Evolutionary conservation across 2,329 filamentous ascomycete species (phyloP).

Genomic region (Dendrostoma leiphaemia): DNA sequence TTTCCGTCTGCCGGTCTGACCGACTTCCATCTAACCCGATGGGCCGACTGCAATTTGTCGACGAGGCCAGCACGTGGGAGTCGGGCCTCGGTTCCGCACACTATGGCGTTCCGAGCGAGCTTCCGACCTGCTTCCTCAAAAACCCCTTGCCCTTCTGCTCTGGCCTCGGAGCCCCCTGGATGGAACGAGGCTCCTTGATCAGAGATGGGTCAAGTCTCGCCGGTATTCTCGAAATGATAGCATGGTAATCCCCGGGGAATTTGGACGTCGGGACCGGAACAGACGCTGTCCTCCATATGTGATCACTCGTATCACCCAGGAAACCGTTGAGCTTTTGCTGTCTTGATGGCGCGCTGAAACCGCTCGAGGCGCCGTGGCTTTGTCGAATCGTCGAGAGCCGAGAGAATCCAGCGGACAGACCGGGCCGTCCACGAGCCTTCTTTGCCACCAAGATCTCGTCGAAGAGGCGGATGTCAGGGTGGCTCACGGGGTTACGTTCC

Average conservation of each 20-base stretch:
- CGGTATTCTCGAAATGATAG: constrained; percentile 65
- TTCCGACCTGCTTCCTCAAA: constrained; percentile 52
- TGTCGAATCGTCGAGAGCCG: constrained; percentile 59
- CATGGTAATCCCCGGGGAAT: constrained; percentile 61
- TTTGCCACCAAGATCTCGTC: constrained; percentile 84
- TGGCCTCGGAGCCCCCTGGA: constrained; percentile 77
- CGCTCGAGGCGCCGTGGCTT: constrained; percentile 49
- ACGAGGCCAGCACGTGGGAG: neutral
- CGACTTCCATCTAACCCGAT: too few relatives aligned
- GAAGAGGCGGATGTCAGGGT: constrained; percentile 71
- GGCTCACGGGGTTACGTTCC: constrained; percentile 61
- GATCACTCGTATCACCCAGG: constrained; percentile 70
- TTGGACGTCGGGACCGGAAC: constrained; percentile 60
- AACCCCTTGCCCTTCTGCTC: constrained; percentile 52
- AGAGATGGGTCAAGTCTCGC: constrained; percentile 79
- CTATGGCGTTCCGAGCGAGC: constrained; percentile 6
- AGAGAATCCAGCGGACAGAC: constrained; percentile 63
- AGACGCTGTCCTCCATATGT: constrained; percentile 72
- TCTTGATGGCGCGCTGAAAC: constrained; percentile 34
- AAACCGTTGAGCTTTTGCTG: constrained; percentile 52
- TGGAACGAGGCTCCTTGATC: constrained; percentile 89
- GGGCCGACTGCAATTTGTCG: too few relatives aligned
- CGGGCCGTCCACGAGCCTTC: constrained; percentile 62
- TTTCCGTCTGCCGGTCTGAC: too few relatives aligned
- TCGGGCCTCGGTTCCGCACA: neutral